These are phyloP conservation scores for Alisma plantagoaquatica DNA, from an alignment of 106 monocot genomes.

Conservation along the genomic window DNA sequence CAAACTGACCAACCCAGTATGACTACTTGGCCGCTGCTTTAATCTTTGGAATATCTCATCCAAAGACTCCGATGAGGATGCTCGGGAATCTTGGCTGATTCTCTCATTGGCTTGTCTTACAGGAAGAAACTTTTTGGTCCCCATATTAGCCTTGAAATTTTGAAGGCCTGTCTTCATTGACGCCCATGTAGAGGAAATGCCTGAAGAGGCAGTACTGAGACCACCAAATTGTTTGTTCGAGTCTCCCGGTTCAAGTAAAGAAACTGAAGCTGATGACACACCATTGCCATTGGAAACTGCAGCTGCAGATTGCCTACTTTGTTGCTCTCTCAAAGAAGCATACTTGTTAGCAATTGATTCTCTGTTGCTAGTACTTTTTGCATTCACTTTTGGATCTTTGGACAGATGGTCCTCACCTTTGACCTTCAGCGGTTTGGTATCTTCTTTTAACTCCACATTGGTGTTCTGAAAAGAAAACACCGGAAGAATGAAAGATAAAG, in stretches of 20 bases:
- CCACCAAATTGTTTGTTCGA: conserved; percentile 21
- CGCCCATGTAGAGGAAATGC: conserved; percentile 64
- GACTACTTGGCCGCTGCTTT: conserved; percentile 33
- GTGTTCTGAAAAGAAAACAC: conserved; percentile 39
- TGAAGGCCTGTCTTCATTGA: conserved; percentile 77
- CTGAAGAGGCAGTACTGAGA: conserved; percentile 7
- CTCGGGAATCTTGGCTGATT: conserved; percentile 11
- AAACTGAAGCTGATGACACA: conserved; percentile 43
- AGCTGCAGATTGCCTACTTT: conserved; percentile 12
- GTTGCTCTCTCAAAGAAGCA: conserved; percentile 44
- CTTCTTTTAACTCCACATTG: conserved; percentile 30
- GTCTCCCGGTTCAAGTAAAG: conserved; percentile 39
- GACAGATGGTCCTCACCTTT: conserved; percentile 19
- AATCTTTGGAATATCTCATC: conserved; percentile 89
- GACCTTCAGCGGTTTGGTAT: conserved; percentile 13
- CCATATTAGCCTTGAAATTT: conserved; percentile 65
- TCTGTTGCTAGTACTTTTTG: conserved; percentile 24
- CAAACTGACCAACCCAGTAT: conserved; percentile 1
- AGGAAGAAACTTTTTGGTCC: conserved; percentile 61
- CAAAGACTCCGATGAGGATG: conserved; percentile 62
- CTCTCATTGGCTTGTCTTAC: conserved; percentile 33
- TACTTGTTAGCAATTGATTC: conserved; percentile 67
- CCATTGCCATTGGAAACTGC: conserved; percentile 22
- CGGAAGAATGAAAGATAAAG: no score
- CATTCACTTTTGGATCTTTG: conserved; percentile 26